A percentile compares a stretch with the other conserved stretches of the same genome.
These are phyloP conservation scores for Helicosporidium sp. DNA, from an alignment of 139 green algal genomes.

Conservation along the genomic window DNA sequence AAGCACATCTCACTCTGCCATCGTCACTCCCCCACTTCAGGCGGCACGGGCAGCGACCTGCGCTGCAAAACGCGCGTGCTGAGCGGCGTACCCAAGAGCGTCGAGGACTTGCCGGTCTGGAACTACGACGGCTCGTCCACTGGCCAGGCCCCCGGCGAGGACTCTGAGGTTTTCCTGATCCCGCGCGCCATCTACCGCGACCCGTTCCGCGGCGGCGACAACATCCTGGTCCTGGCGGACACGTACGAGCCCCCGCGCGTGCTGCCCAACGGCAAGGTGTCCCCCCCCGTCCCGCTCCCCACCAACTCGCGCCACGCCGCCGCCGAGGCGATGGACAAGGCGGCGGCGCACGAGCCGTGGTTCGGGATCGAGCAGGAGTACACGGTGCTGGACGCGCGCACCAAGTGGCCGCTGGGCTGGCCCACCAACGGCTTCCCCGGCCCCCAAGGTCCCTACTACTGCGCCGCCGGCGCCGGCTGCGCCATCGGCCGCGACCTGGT, in stretches of 20 bases:
- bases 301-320: constrained; percentile 76
- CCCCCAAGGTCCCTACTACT: constrained; percentile 94
- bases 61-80: constrained; percentile 49
- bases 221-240: constrained; percentile 93
- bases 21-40: no score
- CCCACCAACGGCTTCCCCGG: constrained; percentile 72
- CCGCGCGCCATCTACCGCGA: constrained; percentile 54
- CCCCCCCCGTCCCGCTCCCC: constrained; percentile 46
- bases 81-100: constrained; percentile 25
- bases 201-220: constrained; percentile 64
- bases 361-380: constrained; percentile 98
- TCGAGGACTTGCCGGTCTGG: constrained; percentile 71
- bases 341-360: constrained; percentile 63
- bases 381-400: constrained; percentile 81
- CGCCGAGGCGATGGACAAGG: constrained; percentile 28
- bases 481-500: constrained; percentile 80
- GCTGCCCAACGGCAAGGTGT: constrained; percentile 41
- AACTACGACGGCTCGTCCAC: constrained; percentile 92
- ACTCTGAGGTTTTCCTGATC: constrained; percentile 74
- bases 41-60: constrained; percentile 30
- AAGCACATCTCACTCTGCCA: no score
- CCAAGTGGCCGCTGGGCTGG: constrained; percentile 93
- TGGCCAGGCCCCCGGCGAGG: constrained; percentile 70
- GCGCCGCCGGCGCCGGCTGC: constrained; percentile 64
- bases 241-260: constrained; percentile 63